These are phyloP conservation scores for Naganishia vishniacii DNA, from an alignment of 768 basidiomycete genomes.

Conservation along the genomic window DNA sequence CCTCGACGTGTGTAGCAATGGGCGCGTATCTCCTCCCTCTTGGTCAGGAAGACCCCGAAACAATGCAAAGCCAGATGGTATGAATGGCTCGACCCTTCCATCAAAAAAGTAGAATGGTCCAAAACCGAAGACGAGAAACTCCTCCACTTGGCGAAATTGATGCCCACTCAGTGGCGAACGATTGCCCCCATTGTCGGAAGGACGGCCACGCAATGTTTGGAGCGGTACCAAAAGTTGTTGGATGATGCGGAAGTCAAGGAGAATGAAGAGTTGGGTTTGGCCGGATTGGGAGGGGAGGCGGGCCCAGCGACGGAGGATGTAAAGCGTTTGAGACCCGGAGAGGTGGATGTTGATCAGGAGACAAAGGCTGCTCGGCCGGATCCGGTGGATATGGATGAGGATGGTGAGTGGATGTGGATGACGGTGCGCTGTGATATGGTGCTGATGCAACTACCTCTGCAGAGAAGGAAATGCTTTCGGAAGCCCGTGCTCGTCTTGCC, in stretches of 20 bases:
- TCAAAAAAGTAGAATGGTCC: constrained; percentile 99
- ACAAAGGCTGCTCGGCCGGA: constrained; percentile 96
- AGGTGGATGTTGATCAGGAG: constrained; percentile 98
- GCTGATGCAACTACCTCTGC: constrained; percentile 6
- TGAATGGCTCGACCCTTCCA: constrained; percentile 98
- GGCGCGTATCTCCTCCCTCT: constrained; percentile 95
- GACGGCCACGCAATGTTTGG: constrained; percentile 94
- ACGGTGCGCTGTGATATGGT: background rate
- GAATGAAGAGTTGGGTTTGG: constrained; percentile 84
- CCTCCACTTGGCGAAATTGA: constrained; percentile 91
- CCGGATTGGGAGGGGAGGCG: constrained; percentile 72
- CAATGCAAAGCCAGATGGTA: constrained; percentile 95
- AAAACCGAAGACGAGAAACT: constrained; percentile 99
- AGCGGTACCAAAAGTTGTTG: constrained; percentile 93
- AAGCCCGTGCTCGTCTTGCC: constrained; percentile 92
- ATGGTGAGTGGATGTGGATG: constrained; percentile 61
- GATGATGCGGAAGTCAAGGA: constrained; percentile 98
- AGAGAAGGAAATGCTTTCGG: constrained; percentile 99
- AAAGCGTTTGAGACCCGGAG: constrained; percentile 79
- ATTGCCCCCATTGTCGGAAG: constrained; percentile 97
- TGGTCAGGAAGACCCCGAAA: constrained; percentile 97
- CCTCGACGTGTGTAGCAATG: constrained; percentile 50
- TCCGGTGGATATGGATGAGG: constrained; percentile 99
- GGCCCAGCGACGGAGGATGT: constrained; percentile 91
- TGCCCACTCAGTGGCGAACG: constrained; percentile 99